Evolutionary conservation across 768 basidiomycete species (phyloP).

Genomic region (Suillus variegatus): DNA sequence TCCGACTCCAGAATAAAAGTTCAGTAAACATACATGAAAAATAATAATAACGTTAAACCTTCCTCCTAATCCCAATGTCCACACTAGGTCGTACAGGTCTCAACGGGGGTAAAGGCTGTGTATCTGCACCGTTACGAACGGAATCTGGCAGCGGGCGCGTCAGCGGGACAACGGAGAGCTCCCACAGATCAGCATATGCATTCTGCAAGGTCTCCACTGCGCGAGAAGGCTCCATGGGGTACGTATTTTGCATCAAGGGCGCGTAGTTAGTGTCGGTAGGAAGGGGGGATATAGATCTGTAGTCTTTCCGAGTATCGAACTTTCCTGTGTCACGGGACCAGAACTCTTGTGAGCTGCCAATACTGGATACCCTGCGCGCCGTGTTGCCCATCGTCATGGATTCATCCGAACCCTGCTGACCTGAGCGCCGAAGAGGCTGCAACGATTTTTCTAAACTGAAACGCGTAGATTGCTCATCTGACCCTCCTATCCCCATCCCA

Average conservation of each 20-base stretch:
- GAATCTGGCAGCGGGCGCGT: not conserved
- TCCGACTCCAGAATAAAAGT: not conserved
- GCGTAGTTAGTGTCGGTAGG: not conserved
- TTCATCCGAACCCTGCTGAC: constrained; percentile 14
- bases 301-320: not conserved
- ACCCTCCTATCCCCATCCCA: constrained; percentile 10
- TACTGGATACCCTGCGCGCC: constrained; percentile 14
- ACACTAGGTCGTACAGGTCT: constrained; percentile 28
- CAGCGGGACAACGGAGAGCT: constrained; percentile 7
- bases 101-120: constrained; percentile 16
- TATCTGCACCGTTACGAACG: not conserved
- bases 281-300: constrained; percentile 2
- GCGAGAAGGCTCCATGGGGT: constrained; percentile 7
- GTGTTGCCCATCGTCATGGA: not conserved
- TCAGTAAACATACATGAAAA: not conserved
- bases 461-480: constrained; percentile 15
- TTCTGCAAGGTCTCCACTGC: constrained; percentile 2
- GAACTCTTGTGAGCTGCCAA: constrained; percentile 22
- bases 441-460: constrained; percentile 24
- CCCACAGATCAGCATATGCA: constrained; percentile 7
- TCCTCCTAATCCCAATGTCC: constrained; percentile 7
- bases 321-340: constrained; percentile 25
- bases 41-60: not conserved
- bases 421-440: constrained; percentile 23
- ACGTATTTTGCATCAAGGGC: not conserved